A percentile compares a stretch with the other conserved stretches of the same genome.
phyloP scores from a whole-genome alignment of 345 rosid genomes.

The Hypericum androsaemum region DNA sequence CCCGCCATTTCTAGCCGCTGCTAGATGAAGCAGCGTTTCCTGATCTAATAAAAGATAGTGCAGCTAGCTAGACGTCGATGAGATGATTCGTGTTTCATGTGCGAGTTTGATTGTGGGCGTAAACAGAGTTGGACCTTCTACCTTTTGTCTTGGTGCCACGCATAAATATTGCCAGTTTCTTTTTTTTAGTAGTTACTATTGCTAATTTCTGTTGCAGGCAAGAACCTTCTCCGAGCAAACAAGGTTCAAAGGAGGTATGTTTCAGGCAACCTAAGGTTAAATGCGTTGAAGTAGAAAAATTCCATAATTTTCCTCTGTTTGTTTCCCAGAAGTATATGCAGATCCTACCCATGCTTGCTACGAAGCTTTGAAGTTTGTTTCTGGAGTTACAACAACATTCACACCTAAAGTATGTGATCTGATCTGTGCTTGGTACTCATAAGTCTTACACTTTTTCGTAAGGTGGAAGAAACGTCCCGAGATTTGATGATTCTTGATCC shows the following conservation, averaged over 20 bases:
- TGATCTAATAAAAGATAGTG: too few relatives aligned
- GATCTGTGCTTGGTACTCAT: background rate
- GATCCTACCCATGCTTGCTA: constrained; percentile 78
- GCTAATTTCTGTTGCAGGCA: constrained; percentile 48
- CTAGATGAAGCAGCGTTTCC: too few relatives aligned
- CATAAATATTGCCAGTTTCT: too few relatives aligned
- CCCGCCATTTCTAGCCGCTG: too few relatives aligned
- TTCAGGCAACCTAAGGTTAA: background rate
- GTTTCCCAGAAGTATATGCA: constrained; percentile 74
- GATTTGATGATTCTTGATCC: background rate
- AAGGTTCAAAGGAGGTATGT: constrained; percentile 77
- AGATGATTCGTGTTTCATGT: too few relatives aligned
- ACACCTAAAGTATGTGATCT: constrained; percentile 59
- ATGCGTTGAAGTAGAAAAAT: background rate
- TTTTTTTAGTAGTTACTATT: too few relatives aligned
- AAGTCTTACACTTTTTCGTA: too few relatives aligned
- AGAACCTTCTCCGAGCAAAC: constrained; percentile 68
- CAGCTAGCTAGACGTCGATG: too few relatives aligned
- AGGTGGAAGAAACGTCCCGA: too few relatives aligned
- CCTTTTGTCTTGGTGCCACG: background rate
- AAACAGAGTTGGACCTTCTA: too few relatives aligned
- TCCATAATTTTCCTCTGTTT: background rate
- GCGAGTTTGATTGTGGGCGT: too few relatives aligned
- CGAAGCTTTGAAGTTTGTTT: constrained; percentile 64
- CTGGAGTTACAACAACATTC: constrained; percentile 68